phyloP scores from a whole-genome alignment of 805 yeast species.

The Suhomyces xylopsoci region DNA sequence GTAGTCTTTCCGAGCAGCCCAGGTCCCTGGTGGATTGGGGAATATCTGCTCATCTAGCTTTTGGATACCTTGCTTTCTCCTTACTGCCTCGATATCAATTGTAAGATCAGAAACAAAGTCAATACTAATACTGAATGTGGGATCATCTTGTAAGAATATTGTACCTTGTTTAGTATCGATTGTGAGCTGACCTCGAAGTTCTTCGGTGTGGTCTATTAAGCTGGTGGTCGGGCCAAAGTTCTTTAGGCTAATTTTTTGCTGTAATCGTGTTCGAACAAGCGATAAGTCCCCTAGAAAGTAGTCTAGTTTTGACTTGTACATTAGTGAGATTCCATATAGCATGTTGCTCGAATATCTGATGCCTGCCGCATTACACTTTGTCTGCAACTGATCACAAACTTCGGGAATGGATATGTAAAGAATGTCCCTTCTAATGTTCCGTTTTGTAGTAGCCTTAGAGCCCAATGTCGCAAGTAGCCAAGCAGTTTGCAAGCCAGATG shows the following conservation, averaged over 20 bases:
- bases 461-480: slow-evolving; percentile 46
- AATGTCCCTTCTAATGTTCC: slow-evolving; percentile 29
- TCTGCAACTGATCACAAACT: slow-evolving; percentile 30
- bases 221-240: not conserved
- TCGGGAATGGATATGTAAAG: slow-evolving; percentile 39
- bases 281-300: slow-evolving; percentile 38
- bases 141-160: slow-evolving; percentile 23
- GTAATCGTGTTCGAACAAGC: slow-evolving; percentile 4
- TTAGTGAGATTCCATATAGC: slow-evolving; percentile 47
- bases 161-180: not conserved
- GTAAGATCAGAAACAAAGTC: slow-evolving; percentile 18
- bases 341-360: slow-evolving; percentile 42
- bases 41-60: slow-evolving; percentile 12
- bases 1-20: not conserved
- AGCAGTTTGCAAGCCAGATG: slow-evolving; percentile 15
- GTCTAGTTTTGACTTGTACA: slow-evolving; percentile 48
- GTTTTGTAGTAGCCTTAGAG: slow-evolving; percentile 21
- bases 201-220: not conserved
- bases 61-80: slow-evolving; percentile 16
- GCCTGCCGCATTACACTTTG: slow-evolving; percentile 1
- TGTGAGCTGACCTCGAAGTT: not conserved
- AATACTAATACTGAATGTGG: slow-evolving; percentile 20
- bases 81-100: slow-evolving; percentile 1
- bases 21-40: slow-evolving; percentile 2
- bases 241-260: not conserved